Base-by-base conservation (phyloP, 1,139 yeast species). In the Debaryomyces udenii region DNA sequence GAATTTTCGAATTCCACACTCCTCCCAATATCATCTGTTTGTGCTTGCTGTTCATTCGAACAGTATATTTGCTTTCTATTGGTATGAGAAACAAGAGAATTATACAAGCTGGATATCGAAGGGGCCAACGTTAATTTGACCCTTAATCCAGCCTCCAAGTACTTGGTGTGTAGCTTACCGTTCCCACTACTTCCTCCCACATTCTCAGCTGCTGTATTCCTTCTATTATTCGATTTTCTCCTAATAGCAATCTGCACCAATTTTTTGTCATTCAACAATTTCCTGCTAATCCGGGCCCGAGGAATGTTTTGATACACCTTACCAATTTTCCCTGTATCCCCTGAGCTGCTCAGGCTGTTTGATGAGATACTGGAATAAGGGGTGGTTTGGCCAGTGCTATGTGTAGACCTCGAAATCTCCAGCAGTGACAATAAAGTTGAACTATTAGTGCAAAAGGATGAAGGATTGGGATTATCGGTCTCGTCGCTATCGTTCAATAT, bases 131-230 rank as follows among this genome's bases (percentile, higher is more conserved):
- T 69, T 15, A 78, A 55, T 39, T 78, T 67, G 7, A 78, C 72
- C 46, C 73, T 64, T 9, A 80, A 67, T 11, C 78, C 80, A 1
- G 81, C 80, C 38, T 78, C 79, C 22, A 78, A 57, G 4, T 80
- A 78, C 44, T 78, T 71, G 3, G 78, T 70, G 47, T 77, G 81
- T 20, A 74, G 63, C 47, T 74, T 74, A 35, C 65, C 51, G 14
- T 35, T 44, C 9, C 9, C 18, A 7, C 17, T 32, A 4, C 7
- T n/a, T 7, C 14, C 20, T 9, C 31, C 30, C 2, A 28, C 15
- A 13, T 28, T 31, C 17, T 40, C 39, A 7, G 27, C 28, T 22
- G 32, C 20, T 11, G 31, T 27, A 38, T 53, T 53, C 35, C 56
- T 62, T 22, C 61, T 42, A 5, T 55, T 46, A 5, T 26, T 11